Evolutionary conservation across 2,329 filamentous ascomycete genomes (phyloP), one percentile per base, ranked within the genome.

Genomic region (Ustulina deusta): DNA sequence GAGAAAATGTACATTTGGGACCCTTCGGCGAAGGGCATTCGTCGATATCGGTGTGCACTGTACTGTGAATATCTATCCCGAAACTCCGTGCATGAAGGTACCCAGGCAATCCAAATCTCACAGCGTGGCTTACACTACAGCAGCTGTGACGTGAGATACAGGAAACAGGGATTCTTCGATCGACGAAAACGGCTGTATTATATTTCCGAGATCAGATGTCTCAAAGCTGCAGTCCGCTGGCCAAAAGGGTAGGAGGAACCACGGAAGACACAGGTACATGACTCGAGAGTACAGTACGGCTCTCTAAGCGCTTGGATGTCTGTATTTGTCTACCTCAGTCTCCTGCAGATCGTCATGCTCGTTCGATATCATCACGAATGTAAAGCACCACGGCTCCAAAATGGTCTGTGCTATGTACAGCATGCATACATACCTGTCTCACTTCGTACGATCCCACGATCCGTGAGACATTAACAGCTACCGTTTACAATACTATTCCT

Each of bases 391-490:
- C 34, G 48, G 34, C 44, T 40, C 17, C 54, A 29, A 57, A 29
- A 17, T 34, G 22, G 34, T 63, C n/a, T 42, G 9, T 42, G n/a
- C n/a, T n/a, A n/a, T 61, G 49, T 59, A 25, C 62, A 40, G 36
- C 51, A 40, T 52, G 40, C 44, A 49, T 42, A 49, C 54, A 49
- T 42, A 42, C 54, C 32, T 38, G 22, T 51, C 40, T 54, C 15
- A 11, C 60, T 42, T 44, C 48, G 42, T 65, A 34, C 36, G 44
- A 61, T 48, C 17, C 52, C 38, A 58, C 38, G 56, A 62, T 29
- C n/a, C 40, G 34, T 51, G 32, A 38, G 52, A 56, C 48, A 65
- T 49, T 56, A 51, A 49, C 38, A 61, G 54, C 38, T 48, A 61
- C 49, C 52, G 57, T 38, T 22, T 59, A 52, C 57, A 38, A 46